phyloP scores from a whole-genome alignment of 2,329 filamentous ascomycete species.

The Cladosporium sp. region DNA sequence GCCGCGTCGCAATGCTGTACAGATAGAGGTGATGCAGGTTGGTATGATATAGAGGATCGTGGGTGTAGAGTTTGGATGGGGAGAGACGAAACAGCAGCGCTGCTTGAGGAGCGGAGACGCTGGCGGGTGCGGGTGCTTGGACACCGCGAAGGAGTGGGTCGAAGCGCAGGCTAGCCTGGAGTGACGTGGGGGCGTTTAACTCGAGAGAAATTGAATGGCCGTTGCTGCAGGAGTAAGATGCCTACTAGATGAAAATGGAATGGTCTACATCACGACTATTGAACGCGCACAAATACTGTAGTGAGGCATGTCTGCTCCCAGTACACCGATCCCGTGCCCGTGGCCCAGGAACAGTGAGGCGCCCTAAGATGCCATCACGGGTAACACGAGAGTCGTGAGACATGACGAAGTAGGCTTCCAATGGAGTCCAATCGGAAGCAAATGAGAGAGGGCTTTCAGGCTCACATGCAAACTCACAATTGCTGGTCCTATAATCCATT shows the following conservation, averaged over 20 bases:
- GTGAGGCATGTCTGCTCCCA: not conserved
- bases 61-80: constrained; percentile 12
- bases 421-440: not conserved
- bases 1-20: constrained; percentile 18
- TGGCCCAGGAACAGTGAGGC: not conserved
- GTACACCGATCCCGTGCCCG: not conserved
- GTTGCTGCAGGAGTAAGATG: not conserved
- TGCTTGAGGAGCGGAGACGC: not conserved
- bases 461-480: not conserved
- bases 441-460: not conserved
- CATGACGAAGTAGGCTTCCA: not conserved
- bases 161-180: not conserved
- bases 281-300: not conserved
- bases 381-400: not conserved
- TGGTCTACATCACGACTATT: not conserved
- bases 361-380: not conserved
- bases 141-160: not conserved
- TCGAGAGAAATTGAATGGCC: not conserved
- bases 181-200: not conserved
- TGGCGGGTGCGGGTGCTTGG: not conserved
- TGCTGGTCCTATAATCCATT: not conserved
- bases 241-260: not conserved
- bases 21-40: constrained; percentile 12
- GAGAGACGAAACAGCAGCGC: constrained; percentile 3
- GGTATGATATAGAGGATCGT: not conserved